Percentiles rank a stretch among this genome's conserved stretches.
These are phyloP conservation scores for Gentiana straminea DNA, from an alignment of 257 asterid genomes.

Conservation along the genomic window DNA sequence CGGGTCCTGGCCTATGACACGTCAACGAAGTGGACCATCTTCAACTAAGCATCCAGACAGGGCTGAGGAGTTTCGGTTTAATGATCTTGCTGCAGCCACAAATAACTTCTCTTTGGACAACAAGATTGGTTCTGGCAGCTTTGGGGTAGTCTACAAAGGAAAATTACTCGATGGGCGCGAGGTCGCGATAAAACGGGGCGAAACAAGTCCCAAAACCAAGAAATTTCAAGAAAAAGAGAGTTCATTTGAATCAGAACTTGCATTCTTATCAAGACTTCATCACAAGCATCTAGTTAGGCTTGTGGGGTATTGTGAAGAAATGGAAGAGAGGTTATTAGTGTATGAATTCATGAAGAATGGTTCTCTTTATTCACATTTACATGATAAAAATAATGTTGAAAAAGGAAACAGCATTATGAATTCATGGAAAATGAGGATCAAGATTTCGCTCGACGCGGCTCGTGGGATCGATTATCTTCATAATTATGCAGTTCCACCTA, in stretches of 20 bases:
- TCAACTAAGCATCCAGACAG: constrained; percentile 46
- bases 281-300: constrained; percentile 80
- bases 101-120: constrained; percentile 44
- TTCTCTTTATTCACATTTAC: constrained; percentile 66
- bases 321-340: constrained; percentile 68
- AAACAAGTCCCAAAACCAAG: constrained; percentile 40
- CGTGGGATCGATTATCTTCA: constrained; percentile 86
- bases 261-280: constrained; percentile 69
- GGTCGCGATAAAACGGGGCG: constrained; percentile 77
- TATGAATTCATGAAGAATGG: constrained; percentile 87
- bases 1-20: constrained; percentile 65
- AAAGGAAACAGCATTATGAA: constrained; percentile 41
- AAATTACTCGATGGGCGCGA: constrained; percentile 59
- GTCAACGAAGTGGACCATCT: constrained; percentile 82
- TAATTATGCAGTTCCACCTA: constrained; percentile 74
- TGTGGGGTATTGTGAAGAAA: constrained; percentile 71
- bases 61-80: constrained; percentile 61
- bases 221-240: constrained; percentile 76
- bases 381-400: constrained; percentile 43
- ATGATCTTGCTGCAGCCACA: constrained; percentile 56
- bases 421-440: constrained; percentile 80
- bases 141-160: constrained; percentile 70
- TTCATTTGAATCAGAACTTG: constrained; percentile 69
- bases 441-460: constrained; percentile 63
- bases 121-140: constrained; percentile 83